Evolutionary conservation across 2,329 filamentous ascomycete genomes (phyloP).

Genomic region (Diplodia sapinea): DNA sequence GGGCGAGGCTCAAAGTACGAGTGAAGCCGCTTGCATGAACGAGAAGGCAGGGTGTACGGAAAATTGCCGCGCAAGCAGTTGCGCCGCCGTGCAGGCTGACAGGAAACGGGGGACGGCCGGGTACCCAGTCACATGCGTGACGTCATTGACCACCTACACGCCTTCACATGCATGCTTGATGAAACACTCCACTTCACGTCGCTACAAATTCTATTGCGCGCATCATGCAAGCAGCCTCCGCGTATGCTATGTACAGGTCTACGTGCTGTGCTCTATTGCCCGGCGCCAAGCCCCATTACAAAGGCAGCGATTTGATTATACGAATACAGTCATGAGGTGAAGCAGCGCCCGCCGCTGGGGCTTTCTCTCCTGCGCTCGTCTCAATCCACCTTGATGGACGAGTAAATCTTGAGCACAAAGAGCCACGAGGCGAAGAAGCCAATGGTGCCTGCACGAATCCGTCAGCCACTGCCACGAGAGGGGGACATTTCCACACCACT

Average conservation of each 20-base stretch:
- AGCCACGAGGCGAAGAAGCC: slow-evolving; percentile 95
- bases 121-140: neutral
- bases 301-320: slow-evolving; percentile 34
- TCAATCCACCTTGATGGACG: slow-evolving; percentile 97
- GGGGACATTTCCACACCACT: slow-evolving; percentile 43
- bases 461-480: neutral
- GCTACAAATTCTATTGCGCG: neutral
- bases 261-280: slow-evolving; percentile 22
- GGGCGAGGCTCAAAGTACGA: neutral
- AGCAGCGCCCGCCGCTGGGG: neutral
- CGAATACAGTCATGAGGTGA: slow-evolving; percentile 26
- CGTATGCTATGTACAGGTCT: slow-evolving; percentile 6
- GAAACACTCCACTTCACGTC: neutral
- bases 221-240: neutral
- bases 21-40: neutral
- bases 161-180: slow-evolving; percentile 7
- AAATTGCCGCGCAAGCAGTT: neutral
- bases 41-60: neutral
- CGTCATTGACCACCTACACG: slow-evolving; percentile 18
- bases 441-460: slow-evolving; percentile 72
- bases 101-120: neutral
- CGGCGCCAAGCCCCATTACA: slow-evolving; percentile 38
- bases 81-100: neutral
- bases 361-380: neutral
- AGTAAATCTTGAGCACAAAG: slow-evolving; percentile 92